Conservation (phyloP, 1,284 basidiomycete genomes). For the Ganoderma leucocontextum region DNA sequence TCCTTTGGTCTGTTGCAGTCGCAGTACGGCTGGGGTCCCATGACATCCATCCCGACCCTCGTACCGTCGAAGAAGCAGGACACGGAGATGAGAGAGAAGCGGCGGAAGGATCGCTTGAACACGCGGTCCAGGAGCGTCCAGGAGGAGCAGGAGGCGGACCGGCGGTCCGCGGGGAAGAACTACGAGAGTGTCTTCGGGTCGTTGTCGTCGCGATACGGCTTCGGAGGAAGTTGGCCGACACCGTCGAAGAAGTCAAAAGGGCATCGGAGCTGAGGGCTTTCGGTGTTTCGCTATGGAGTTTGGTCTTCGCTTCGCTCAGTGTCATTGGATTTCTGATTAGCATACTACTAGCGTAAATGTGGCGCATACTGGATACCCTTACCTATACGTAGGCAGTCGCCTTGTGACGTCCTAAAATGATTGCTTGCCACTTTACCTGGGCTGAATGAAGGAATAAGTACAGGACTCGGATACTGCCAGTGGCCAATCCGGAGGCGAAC, state of each 20-base stretch:
- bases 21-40: conserved; percentile 21
- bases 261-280: neutral
- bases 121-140: neutral
- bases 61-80: neutral
- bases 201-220: conserved; percentile 15
- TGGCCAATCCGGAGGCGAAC: no score
- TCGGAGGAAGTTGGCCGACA: conserved; percentile 10
- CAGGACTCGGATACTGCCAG: no score
- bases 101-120: neutral
- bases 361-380: neutral
- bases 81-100: conserved; percentile 5
- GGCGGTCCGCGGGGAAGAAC: conserved; percentile 4
- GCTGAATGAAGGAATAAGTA: no score
- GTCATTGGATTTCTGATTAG: neutral
- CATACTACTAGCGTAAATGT: neutral
- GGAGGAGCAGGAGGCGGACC: neutral
- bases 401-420: neutral
- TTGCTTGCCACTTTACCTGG: neutral
- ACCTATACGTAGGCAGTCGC: neutral
- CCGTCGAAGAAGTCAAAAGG: conserved; percentile 5
- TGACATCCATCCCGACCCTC: conserved; percentile 5
- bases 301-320: neutral
- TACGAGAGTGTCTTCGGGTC: conserved; percentile 16
- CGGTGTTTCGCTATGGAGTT: neutral
- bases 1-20: conserved; percentile 16